phyloP scores from a whole-genome alignment of 192 early-diverging fungal species.

The Dispira parvispora region DNA sequence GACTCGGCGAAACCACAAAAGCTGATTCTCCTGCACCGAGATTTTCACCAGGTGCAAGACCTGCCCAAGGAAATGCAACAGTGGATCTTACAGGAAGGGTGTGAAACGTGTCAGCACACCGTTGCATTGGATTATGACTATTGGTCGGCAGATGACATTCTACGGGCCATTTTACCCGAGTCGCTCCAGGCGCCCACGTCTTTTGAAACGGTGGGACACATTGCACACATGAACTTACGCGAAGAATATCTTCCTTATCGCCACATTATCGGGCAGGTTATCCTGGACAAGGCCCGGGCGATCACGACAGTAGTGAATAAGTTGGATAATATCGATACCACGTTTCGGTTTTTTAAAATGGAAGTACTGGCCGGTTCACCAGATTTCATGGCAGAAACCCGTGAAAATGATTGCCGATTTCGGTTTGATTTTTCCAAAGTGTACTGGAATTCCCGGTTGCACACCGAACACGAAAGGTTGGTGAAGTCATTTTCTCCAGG shows the following conservation, averaged over 20 bases:
- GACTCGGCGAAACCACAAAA: constrained; percentile 9
- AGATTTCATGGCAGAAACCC: constrained; percentile 71
- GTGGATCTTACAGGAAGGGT: constrained; percentile 12
- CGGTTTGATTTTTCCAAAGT: constrained; percentile 91
- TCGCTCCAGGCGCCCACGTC: constrained; percentile 68
- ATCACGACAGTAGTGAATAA: constrained; percentile 95
- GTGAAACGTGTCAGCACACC: constrained; percentile 22
- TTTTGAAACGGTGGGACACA: constrained; percentile 79
- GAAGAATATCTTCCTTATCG: constrained; percentile 84
- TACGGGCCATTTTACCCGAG: constrained; percentile 73
- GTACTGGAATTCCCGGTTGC: constrained; percentile 98
- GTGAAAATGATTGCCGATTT: constrained; percentile 83
- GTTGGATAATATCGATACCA: constrained; percentile 83
- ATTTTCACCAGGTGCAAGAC: constrained; percentile 15
- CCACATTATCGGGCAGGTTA: constrained; percentile 78
- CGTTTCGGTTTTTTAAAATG: constrained; percentile 93
- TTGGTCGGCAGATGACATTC: constrained; percentile 86
- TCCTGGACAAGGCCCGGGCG: constrained; percentile 85
- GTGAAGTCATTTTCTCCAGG: constrained; percentile 51
- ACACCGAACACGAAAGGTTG: constrained; percentile 86
- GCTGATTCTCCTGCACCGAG: constrained; percentile 31
- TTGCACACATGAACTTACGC: constrained; percentile 94
- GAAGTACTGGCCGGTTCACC: constrained; percentile 84
- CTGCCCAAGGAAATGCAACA: constrained; percentile 11
- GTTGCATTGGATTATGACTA: constrained; percentile 66